Evolutionary conservation across 805 yeast species (phyloP), one percentile per base, ranked within the genome.

Genomic region (Candida pseudofarinosa): DNA sequence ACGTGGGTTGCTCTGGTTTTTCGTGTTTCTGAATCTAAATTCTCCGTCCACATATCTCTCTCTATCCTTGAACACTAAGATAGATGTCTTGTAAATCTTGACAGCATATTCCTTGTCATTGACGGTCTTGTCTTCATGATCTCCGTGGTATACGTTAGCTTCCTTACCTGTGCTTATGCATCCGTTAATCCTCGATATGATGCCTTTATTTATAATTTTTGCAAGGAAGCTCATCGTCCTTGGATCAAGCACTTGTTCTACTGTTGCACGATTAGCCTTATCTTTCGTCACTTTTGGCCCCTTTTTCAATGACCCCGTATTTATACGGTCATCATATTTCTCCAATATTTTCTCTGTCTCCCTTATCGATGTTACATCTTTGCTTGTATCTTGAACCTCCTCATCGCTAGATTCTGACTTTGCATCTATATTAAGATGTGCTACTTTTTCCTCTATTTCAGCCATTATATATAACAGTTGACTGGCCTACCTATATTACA

Each of bases 31-130:
- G 66, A 93, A 93, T 43, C 99, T 71, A 63, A 80, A 91, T 66
- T 93, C 99, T 31, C 99, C 99, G 59, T 85, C 90, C 14, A 93
- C 98, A 56, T 93, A 93, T 53, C 97, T 68, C 56, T 95, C 98
- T 43, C 99, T 73, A 62, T 93, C 99, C 60, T 90, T 93, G 67
- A 93, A 93, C n/a, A 93, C 97, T 48, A 93, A 69, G 50, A 93
- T 93, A 0, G 98, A 90, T 0, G 99, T 93, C 65, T 93, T 93
- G 69, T 88, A 93, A 45, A 93, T 91, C 59, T 93, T 93, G 39
- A 93, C 86, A 0, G 99, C 99, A 53, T 71, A 82, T 53, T 80
- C 96, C 47, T 69, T 74, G 46, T 69, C 72, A 12, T 30, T 45
- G 3, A 58, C 55, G 19, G 37, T 50, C 3, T 93, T 96, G 14